Conservation (phyloP, 371 early-diverging fungal genomes). For the Rhizopus stolonifer region DNA sequence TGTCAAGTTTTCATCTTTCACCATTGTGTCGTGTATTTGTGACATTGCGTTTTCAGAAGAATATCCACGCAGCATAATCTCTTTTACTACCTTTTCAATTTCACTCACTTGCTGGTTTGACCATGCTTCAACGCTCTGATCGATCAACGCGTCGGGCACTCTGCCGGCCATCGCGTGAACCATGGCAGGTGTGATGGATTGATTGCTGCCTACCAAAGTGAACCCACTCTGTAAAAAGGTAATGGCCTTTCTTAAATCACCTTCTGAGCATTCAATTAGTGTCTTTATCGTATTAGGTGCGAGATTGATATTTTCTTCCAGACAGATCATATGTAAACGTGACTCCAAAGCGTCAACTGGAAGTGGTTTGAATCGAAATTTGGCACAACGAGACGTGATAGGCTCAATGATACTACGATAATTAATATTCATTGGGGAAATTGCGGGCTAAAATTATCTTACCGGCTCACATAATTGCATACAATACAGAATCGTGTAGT, state of each 20-base stretch:
- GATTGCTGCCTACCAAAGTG: slow-evolving; percentile 48
- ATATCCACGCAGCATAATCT: slow-evolving; percentile 69
- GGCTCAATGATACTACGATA: slow-evolving; percentile 88
- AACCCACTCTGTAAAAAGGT: slow-evolving; percentile 89
- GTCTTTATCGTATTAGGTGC: slow-evolving; percentile 64
- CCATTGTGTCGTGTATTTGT: slow-evolving; percentile 62
- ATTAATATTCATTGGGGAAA: background rate
- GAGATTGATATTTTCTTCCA: slow-evolving; percentile 64
- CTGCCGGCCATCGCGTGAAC: slow-evolving; percentile 84
- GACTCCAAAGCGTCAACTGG: slow-evolving; percentile 53
- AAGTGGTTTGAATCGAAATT: slow-evolving; percentile 92
- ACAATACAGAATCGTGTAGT: slow-evolving; percentile 97
- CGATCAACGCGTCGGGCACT: slow-evolving; percentile 64
- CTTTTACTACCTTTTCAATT: slow-evolving; percentile 51
- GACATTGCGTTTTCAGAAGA: slow-evolving; percentile 72
- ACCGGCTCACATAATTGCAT: slow-evolving; percentile 95
- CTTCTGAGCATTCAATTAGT: slow-evolving; percentile 79
- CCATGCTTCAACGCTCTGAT: slow-evolving; percentile 57
- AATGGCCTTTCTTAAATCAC: slow-evolving; percentile 92
- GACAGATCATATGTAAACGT: slow-evolving; percentile 67
- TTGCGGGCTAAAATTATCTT: slow-evolving; percentile 88
- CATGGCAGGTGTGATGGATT: slow-evolving; percentile 50
- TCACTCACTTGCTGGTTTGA: slow-evolving; percentile 28
- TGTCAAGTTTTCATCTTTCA: slow-evolving; percentile 58
- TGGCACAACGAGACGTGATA: slow-evolving; percentile 93